A percentile compares a stretch with the other conserved stretches of the same genome.
Evolutionary conservation across 768 basidiomycete genomes (phyloP).

Genomic region (Collybiopsis luxurians): DNA sequence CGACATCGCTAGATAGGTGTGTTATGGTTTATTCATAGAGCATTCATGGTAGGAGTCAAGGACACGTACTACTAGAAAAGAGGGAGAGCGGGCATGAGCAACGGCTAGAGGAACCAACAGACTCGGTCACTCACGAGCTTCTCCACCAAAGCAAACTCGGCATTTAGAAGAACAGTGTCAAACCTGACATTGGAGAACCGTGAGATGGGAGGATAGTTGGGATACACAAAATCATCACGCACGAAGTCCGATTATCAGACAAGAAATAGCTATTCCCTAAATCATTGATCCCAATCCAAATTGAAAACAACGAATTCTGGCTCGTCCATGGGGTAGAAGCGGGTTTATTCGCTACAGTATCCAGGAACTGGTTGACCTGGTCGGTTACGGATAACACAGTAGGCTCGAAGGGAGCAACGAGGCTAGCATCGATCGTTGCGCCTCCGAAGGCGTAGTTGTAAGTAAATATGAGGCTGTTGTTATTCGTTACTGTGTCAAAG

Average conservation of each 20-base stretch:
- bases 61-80: constrained; percentile 30
- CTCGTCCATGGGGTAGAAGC: constrained; percentile 53
- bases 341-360: constrained; percentile 44
- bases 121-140: constrained; percentile 40
- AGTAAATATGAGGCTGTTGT: constrained; percentile 51
- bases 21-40: too few relatives aligned
- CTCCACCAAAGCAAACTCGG: constrained; percentile 49
- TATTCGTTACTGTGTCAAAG: constrained; percentile 47
- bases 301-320: constrained; percentile 54
- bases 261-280: constrained; percentile 53
- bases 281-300: constrained; percentile 77
- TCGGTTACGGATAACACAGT: constrained; percentile 54
- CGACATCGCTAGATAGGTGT: constrained; percentile 48
- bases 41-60: too few relatives aligned
- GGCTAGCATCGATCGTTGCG: constrained; percentile 57
- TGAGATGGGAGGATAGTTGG: not conserved
- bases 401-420: constrained; percentile 52
- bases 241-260: constrained; percentile 48
- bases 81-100: constrained; percentile 13
- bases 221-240: constrained; percentile 16
- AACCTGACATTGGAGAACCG: constrained; percentile 33
- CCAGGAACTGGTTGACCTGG: constrained; percentile 60
- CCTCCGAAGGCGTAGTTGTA: constrained; percentile 70
- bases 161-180: constrained; percentile 43
- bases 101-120: not conserved